A percentile compares a stretch with the other conserved stretches of the same genome.
phyloP scores from a whole-genome alignment of 768 basidiomycete genomes.

The Lyophyllum atratum region DNA sequence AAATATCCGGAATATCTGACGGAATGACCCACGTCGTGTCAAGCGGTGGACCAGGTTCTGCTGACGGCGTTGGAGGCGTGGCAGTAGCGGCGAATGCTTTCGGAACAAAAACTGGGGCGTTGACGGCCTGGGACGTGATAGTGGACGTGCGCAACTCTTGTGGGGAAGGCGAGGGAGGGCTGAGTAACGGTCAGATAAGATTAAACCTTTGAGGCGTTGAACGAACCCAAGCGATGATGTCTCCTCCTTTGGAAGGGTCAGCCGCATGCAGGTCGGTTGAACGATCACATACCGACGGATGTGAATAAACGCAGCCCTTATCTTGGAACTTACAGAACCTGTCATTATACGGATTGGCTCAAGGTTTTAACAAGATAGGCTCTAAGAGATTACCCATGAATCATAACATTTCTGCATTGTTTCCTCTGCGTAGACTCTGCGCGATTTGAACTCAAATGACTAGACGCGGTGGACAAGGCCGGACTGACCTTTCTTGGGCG shows the following conservation, averaged over 20 bases:
- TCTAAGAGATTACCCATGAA: slow-evolving; percentile 69
- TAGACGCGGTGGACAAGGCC: neutral
- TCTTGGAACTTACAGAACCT: slow-evolving; percentile 87
- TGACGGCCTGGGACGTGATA: slow-evolving; percentile 66
- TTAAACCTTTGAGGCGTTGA: neutral
- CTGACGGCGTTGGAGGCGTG: slow-evolving; percentile 30
- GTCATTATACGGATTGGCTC: neutral
- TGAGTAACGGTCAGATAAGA: neutral
- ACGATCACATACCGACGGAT: slow-evolving; percentile 60
- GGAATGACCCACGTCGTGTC: slow-evolving; percentile 19
- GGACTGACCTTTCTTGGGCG: slow-evolving; percentile 58
- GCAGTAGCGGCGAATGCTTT: slow-evolving; percentile 40
- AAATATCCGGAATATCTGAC: neutral
- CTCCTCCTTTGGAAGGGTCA: slow-evolving; percentile 22
- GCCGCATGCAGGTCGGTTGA: neutral
- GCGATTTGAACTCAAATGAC: slow-evolving; percentile 4
- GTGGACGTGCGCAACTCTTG: slow-evolving; percentile 31
- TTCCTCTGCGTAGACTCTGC: slow-evolving; percentile 59
- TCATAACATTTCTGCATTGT: slow-evolving; percentile 89
- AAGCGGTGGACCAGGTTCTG: slow-evolving; percentile 17
- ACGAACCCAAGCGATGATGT: slow-evolving; percentile 31
- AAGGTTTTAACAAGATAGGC: neutral
- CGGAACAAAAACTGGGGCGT: slow-evolving; percentile 85
- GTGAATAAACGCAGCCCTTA: slow-evolving; percentile 83
- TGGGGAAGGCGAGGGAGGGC: slow-evolving; percentile 15